Evolutionary conservation across 202 grass and related monocot species (phyloP), one percentile per base, ranked within the genome.

Genomic region (Panicum hallii): DNA sequence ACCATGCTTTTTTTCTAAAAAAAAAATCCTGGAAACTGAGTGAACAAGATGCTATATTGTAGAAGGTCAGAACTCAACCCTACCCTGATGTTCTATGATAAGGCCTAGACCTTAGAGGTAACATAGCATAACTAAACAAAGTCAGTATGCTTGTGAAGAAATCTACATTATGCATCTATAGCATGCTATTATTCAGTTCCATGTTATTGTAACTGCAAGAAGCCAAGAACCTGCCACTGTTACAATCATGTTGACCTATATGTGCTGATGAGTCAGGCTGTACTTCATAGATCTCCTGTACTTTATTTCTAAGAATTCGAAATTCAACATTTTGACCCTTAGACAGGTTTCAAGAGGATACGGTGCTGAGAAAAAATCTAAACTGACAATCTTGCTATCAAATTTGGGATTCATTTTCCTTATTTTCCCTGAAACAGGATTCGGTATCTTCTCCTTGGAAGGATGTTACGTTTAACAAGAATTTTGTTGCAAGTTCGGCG

Each of bases 381-480:
- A 55, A 32, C 26, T 85, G 23, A 26, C 46, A 84, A 61, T 68
- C 71, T 46, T 77, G 40, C 11, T 74, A 30, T 55, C 38, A 66
- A 42, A 73, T 71, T 76, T 79, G 11, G 80, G 67, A 87, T 76
- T 8, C 34, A 56, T 60, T 67, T 92, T 72, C 57, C 14, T 89
- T 48, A 38, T 79, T 83, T 87, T 89, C 78, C 11, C 30, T 1
- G 17, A 13, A 78, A 79, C 93, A 99, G 96, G 96, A 99, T 99
- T 84, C 96, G 96, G 11, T 99, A 95, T 84, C 96, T 99, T 95
- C 84, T 99, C 67, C 89, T 99, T 86, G 96, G 91, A 86, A 91
- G 96, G 84, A 90, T 99, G 91, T 84, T 99, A 82, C 91, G 96
- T 54, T 83, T 99, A 75, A 92, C 92, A 68, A 94, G 96, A 87